phyloP scores from a whole-genome alignment of 208 protist species.

The Leishmania mexicana region DNA sequence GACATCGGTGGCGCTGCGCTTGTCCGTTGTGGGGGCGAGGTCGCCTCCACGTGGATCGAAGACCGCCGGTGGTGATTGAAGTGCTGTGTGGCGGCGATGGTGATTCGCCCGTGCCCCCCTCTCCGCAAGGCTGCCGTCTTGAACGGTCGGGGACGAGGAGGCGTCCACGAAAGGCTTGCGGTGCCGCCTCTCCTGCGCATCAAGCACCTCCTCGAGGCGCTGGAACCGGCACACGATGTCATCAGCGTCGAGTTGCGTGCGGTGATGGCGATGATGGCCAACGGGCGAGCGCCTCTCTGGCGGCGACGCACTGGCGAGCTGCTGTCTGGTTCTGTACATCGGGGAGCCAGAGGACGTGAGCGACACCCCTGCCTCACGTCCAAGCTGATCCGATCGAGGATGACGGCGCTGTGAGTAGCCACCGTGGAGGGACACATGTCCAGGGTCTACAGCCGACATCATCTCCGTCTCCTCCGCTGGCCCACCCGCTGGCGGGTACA shows the following conservation, averaged over 20 bases:
- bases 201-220: conserved; percentile 32
- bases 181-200: conserved; percentile 26
- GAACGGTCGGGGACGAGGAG: not conserved
- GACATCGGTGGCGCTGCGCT: not conserved
- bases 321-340: not conserved
- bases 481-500: conserved; percentile 28
- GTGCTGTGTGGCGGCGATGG: not conserved
- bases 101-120: not conserved
- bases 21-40: not conserved
- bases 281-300: not conserved
- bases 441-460: conserved; percentile 14
- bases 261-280: not conserved
- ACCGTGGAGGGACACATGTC: conserved; percentile 13
- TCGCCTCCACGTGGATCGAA: not conserved
- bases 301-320: not conserved
- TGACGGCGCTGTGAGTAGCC: not conserved
- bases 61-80: not conserved
- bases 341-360: conserved; percentile 14
- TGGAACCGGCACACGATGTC: conserved; percentile 42
- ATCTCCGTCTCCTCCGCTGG: conserved; percentile 14
- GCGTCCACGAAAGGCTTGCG: not conserved
- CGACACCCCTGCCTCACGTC: conserved; percentile 2
- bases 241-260: conserved; percentile 18
- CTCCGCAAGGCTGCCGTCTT: not conserved
- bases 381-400: not conserved